phyloP scores from a whole-genome alignment of 2,329 filamentous ascomycete genomes.

The Venturia nashicola region DNA sequence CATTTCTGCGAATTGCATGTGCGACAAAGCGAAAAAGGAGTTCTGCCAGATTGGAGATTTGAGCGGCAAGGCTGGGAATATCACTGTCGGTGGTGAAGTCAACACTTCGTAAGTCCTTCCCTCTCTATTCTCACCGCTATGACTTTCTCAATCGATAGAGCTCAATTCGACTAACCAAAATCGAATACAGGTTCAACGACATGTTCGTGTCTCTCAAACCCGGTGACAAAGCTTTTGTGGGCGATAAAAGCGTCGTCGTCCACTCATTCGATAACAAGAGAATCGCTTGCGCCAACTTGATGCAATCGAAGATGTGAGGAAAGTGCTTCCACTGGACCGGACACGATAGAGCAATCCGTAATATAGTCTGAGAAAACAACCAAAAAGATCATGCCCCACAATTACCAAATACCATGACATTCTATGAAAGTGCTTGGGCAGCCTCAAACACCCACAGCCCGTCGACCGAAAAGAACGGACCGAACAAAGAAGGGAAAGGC shows the following conservation, averaged over 20 bases:
- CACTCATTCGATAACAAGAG: slow-evolving; percentile 1
- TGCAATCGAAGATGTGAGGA: neutral
- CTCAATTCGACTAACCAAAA: neutral
- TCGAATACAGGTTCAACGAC: neutral
- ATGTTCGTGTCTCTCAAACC: neutral
- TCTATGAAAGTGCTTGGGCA: too few relatives aligned
- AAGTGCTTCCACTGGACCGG: neutral
- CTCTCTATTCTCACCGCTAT: neutral
- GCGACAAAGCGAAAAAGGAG: slow-evolving; percentile 2
- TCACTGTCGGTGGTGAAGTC: slow-evolving; percentile 1
- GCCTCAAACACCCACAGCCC: too few relatives aligned
- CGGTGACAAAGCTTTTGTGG: neutral
- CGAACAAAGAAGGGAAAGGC: too few relatives aligned
- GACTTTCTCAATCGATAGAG: neutral
- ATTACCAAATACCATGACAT: too few relatives aligned
- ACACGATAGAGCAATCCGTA: neutral
- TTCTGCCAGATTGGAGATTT: slow-evolving; percentile 11
- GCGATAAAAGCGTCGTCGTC: slow-evolving; percentile 4
- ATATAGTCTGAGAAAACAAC: too few relatives aligned
- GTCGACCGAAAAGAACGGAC: too few relatives aligned
- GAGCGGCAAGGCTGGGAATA: slow-evolving; percentile 9
- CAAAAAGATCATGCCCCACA: too few relatives aligned
- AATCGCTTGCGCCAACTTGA: slow-evolving; percentile 8
- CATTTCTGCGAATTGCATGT: slow-evolving; percentile 6
- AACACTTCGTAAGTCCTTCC: neutral